Evolutionary conservation across 2,329 filamentous ascomycete species (phyloP).

Genomic region (Zymoseptoria passerinii): DNA sequence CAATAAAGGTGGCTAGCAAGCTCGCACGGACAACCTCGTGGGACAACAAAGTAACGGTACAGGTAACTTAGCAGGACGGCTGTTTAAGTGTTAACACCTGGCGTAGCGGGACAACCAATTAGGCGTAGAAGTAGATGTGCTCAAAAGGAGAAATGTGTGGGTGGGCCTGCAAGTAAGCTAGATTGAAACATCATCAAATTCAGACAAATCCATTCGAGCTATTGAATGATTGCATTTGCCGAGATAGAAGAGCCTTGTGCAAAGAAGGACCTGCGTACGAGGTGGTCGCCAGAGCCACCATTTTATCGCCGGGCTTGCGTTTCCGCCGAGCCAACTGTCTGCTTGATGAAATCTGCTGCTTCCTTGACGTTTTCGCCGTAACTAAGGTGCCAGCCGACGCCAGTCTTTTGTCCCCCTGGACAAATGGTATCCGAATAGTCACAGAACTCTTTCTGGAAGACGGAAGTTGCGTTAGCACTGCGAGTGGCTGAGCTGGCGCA

Average conservation of each 20-base stretch:
- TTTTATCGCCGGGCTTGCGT: not conserved
- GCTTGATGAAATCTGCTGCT: constrained; percentile 19
- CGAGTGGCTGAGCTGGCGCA: not conserved
- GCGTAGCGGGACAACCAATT: not conserved
- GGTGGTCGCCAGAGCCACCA: not conserved
- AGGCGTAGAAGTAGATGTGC: not conserved
- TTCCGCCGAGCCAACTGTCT: not conserved
- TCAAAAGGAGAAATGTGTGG: not conserved
- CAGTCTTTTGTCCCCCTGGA: constrained; percentile 11
- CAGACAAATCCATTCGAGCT: too few species aligned
- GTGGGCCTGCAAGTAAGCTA: not conserved
- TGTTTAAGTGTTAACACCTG: too few species aligned
- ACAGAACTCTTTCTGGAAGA: constrained; percentile 14
- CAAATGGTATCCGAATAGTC: constrained; percentile 18
- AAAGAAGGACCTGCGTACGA: not conserved
- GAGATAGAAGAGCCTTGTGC: not conserved
- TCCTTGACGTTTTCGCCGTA: constrained; percentile 18
- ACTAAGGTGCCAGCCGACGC: constrained; percentile 18
- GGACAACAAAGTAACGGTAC: not conserved
- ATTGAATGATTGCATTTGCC: too few species aligned
- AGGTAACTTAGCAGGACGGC: not conserved
- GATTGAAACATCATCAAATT: not conserved
- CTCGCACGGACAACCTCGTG: too few species aligned
- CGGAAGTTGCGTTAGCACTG: not conserved
- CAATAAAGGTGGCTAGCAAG: not conserved